Conservation (phyloP, 805 yeast genomes). For the Ogataea nitratoaversa region DNA sequence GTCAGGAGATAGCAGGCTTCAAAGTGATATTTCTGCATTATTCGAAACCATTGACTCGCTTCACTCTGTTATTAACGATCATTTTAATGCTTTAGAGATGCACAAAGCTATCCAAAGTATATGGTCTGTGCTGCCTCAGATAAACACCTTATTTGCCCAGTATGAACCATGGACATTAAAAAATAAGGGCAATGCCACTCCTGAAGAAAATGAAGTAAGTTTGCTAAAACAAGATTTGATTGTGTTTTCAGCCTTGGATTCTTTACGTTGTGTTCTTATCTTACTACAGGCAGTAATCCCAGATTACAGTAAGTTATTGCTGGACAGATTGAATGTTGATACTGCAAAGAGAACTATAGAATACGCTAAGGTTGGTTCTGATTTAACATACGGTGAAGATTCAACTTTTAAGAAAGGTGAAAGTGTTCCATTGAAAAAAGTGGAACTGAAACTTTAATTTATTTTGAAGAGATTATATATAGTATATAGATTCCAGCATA, state of each 20-base stretch:
- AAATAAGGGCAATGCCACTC: conserved; percentile 20
- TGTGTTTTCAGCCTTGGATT: conserved; percentile 66
- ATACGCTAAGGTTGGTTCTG: conserved; percentile 52
- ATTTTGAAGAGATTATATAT: too few species aligned
- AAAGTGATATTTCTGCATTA: conserved; percentile 24
- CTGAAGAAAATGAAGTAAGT: conserved; percentile 3
- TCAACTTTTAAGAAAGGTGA: conserved; percentile 32
- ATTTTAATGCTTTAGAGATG: conserved; percentile 46
- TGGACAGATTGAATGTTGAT: conserved; percentile 61
- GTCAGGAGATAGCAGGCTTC: conserved; percentile 11
- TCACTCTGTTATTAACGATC: conserved; percentile 35
- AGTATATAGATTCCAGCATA: too few species aligned
- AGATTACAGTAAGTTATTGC: conserved; percentile 45
- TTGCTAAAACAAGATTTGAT: conserved; percentile 43
- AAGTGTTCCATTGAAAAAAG: conserved; percentile 28
- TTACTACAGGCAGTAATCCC: conserved; percentile 75
- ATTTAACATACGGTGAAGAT: conserved; percentile 53
- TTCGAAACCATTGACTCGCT: conserved; percentile 32
- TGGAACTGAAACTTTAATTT: conserved; percentile 1
- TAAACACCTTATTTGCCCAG: conserved; percentile 64
- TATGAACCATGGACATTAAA: conserved; percentile 72
- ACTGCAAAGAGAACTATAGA: conserved; percentile 36
- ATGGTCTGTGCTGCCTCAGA: conserved; percentile 55
- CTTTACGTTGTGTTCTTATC: conserved; percentile 62
- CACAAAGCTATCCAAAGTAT: conserved; percentile 52